Percentiles rank a stretch among this genome's conserved stretches.
Conservation (phyloP, 306 rosid species). For the Dalbergia oliveri region DNA sequence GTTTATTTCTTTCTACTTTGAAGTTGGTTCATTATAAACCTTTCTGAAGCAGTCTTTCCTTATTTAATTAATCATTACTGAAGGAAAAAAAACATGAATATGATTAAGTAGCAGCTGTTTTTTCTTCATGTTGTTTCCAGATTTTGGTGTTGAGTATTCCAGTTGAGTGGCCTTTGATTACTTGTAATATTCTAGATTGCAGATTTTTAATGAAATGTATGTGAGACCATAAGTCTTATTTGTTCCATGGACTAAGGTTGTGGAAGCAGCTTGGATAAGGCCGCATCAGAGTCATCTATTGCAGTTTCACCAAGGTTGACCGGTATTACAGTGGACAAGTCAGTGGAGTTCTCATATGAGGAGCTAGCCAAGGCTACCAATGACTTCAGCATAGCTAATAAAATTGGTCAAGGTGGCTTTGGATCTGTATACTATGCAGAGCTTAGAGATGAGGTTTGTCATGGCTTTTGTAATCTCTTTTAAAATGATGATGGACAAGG, state of each 20-base stretch:
- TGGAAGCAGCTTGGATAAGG: constrained; percentile 55
- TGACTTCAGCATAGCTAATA: constrained; percentile 57
- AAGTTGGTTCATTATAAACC: not conserved
- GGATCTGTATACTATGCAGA: constrained; percentile 77
- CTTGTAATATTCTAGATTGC: not conserved
- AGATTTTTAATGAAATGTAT: constrained; percentile 6
- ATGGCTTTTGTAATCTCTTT: not conserved
- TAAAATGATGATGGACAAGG: constrained; percentile 14
- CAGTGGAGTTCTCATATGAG: constrained; percentile 81
- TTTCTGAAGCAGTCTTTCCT: not conserved
- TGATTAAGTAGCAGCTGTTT: not conserved
- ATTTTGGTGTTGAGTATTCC: not conserved
- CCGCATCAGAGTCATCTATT: constrained; percentile 52
- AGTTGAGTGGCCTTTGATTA: not conserved
- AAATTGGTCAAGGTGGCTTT: constrained; percentile 84
- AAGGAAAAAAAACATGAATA: too few relatives aligned
- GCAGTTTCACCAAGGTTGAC: constrained; percentile 56
- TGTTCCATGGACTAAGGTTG: constrained; percentile 51
- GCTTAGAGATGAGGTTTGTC: constrained; percentile 76
- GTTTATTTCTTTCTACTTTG: not conserved
- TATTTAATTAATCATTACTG: too few relatives aligned
- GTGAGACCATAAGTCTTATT: not conserved
- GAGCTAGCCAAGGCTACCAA: constrained; percentile 76
- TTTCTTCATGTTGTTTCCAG: too few relatives aligned
- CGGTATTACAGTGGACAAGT: constrained; percentile 74